A percentile compares a stretch with the other conserved stretches of the same genome.
Conservation (phyloP, 1,284 basidiomycete species). For the Boletus nobilissimus region DNA sequence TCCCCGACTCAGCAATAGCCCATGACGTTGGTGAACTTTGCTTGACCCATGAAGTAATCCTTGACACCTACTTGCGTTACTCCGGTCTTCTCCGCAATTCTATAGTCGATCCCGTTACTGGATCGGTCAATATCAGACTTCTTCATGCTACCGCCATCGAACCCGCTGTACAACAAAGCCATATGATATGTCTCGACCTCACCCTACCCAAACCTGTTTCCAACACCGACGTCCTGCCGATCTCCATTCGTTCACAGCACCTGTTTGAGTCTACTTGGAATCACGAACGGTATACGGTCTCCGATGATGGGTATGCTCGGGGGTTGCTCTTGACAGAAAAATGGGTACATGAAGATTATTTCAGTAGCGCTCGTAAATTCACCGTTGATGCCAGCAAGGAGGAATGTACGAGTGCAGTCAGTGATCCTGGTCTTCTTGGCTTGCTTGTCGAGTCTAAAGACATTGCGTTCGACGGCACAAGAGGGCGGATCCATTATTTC, state of each 20-base stretch:
- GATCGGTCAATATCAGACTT: conserved; percentile 7
- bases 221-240: background rate
- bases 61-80: background rate
- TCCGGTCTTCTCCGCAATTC: conserved; percentile 9
- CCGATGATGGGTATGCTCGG: background rate
- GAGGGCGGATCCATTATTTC: background rate
- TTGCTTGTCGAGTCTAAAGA: fast-evolving
- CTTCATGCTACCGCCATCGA: background rate
- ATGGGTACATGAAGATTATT: too few species aligned
- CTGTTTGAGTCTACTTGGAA: background rate
- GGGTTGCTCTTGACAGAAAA: background rate
- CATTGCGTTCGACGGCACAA: background rate
- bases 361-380: background rate
- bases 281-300: background rate
- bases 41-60: conserved; percentile 6
- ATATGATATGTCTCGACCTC: conserved; percentile 1
- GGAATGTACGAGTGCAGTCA: background rate
- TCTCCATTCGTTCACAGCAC: background rate
- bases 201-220: background rate
- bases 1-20: background rate
- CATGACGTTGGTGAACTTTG: conserved; percentile 2
- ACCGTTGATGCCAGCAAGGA: background rate
- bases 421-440: background rate
- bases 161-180: background rate
- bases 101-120: background rate